phyloP scores from a whole-genome alignment of 495 filamentous ascomycete genomes.

The Penicillium daleae region DNA sequence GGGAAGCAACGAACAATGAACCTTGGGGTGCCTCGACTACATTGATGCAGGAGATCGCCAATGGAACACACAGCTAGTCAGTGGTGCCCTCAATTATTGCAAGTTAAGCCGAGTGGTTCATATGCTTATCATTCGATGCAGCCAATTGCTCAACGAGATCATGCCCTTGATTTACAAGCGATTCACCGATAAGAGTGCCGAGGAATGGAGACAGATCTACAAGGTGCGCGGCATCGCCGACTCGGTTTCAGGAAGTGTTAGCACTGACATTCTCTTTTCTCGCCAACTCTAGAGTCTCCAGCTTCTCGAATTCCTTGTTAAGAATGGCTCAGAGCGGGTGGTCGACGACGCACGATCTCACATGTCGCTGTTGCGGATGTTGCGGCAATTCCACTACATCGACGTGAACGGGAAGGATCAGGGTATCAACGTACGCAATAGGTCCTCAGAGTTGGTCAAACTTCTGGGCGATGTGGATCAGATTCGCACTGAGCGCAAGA shows the following conservation, averaged over 20 bases:
- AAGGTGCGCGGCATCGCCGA: constrained; percentile 59
- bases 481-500: constrained; percentile 92
- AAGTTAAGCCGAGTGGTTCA: constrained; percentile 17
- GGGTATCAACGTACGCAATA: constrained; percentile 95
- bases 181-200: constrained; percentile 96
- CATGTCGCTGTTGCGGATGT: constrained; percentile 94
- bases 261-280: not conserved
- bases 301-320: constrained; percentile 95
- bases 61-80: constrained; percentile 97
- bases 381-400: constrained; percentile 97
- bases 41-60: constrained; percentile 95
- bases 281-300: constrained; percentile 67
- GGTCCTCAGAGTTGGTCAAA: constrained; percentile 93
- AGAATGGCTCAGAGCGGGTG: constrained; percentile 96
- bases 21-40: constrained; percentile 94
- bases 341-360: constrained; percentile 97
- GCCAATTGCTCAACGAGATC: constrained; percentile 96
- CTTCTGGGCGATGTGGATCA: constrained; percentile 91
- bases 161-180: constrained; percentile 99
- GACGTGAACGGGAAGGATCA: constrained; percentile 97
- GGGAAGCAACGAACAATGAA: constrained; percentile 97
- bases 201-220: constrained; percentile 99
- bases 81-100: constrained; percentile 36
- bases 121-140: constrained; percentile 42
- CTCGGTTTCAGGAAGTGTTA: not conserved